These are phyloP conservation scores for Chlamydomonas incerta DNA, from an alignment of 139 green algal species.

Conservation along the genomic window DNA sequence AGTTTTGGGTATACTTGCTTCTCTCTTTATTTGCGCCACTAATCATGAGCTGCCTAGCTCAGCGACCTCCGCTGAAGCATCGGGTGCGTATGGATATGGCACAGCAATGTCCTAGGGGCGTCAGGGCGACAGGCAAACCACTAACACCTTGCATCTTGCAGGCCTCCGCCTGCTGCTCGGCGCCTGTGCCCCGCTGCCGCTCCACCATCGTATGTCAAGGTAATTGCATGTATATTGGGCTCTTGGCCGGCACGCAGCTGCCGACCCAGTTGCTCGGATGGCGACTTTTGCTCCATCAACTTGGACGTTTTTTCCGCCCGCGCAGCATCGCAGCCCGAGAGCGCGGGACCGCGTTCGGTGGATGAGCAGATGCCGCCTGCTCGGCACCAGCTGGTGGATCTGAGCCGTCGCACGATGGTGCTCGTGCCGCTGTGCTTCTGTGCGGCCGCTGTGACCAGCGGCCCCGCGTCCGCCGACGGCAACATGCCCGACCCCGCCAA, in stretches of 20 bases:
- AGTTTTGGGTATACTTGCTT: too few species aligned
- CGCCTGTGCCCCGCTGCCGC: neutral
- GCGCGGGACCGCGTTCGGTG: neutral
- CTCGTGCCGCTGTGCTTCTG: conserved; percentile 44
- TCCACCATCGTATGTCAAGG: conserved; percentile 42
- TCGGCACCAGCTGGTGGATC: conserved; percentile 47
- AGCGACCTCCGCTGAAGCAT: neutral
- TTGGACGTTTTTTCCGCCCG: too few species aligned
- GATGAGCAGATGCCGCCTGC: neutral
- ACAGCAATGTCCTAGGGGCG: too few species aligned
- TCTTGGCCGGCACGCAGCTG: too few species aligned
- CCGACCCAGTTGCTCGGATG: too few species aligned
- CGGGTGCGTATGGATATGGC: neutral
- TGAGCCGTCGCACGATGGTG: conserved; percentile 56
- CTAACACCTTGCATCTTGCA: too few species aligned
- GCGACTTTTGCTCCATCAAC: too few species aligned
- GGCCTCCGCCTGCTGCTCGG: too few species aligned
- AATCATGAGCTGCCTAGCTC: neutral
- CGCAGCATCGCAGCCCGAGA: neutral
- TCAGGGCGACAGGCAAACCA: too few species aligned
- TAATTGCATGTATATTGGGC: neutral
- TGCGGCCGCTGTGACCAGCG: conserved; percentile 28
- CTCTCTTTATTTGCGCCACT: too few species aligned
- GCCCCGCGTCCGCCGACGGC: neutral
- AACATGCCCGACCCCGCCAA: conserved; percentile 41